A percentile compares a stretch with the other conserved stretches of the same genome.
Conservation (phyloP, 1,139 yeast genomes). For the Candida sanyaensis region DNA sequence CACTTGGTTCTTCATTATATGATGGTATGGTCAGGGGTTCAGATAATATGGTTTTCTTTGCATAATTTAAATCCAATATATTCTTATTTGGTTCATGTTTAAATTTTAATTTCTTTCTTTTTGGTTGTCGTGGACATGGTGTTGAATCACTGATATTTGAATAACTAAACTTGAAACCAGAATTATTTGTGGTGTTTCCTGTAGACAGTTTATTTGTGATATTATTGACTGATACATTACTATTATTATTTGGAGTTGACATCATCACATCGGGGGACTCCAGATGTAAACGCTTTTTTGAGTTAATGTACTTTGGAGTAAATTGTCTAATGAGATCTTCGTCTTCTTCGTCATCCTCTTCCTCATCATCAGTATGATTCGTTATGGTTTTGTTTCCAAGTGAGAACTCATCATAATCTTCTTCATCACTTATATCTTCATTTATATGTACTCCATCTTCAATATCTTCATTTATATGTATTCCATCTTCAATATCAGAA, state of each 20-base stretch:
- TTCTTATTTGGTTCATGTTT: conserved; percentile 18
- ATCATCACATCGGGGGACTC: conserved; percentile 13
- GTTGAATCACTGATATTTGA: conserved; percentile 31
- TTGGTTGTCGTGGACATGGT: conserved; percentile 36
- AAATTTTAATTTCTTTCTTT: conserved; percentile 30
- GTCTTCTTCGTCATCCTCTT: conserved; percentile 6
- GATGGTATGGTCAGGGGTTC: conserved; percentile 5
- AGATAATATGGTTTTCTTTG: conserved; percentile 23
- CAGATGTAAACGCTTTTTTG: conserved; percentile 13
- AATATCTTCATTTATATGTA: too few species aligned
- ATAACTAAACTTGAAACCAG: conserved; percentile 27
- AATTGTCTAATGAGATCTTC: conserved; percentile 1
- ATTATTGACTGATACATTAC: conserved; percentile 4
- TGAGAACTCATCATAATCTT: conserved; percentile 15
- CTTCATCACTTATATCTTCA: conserved; percentile 14
- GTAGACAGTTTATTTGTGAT: conserved; percentile 8
- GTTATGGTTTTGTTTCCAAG: conserved; percentile 21
- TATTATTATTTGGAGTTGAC: conserved; percentile 8
- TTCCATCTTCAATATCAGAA: conserved; percentile 2
- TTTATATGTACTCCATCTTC: conserved; percentile 5
- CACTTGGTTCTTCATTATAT: conserved; percentile 15
- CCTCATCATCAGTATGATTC: conserved; percentile 11
- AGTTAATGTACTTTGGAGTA: conserved; percentile 11
- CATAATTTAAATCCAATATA: conserved; percentile 26
- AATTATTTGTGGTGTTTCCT: conserved; percentile 9